phyloP scores from a whole-genome alignment of 345 rosid genomes.

The Rhodamnia argentea region DNA sequence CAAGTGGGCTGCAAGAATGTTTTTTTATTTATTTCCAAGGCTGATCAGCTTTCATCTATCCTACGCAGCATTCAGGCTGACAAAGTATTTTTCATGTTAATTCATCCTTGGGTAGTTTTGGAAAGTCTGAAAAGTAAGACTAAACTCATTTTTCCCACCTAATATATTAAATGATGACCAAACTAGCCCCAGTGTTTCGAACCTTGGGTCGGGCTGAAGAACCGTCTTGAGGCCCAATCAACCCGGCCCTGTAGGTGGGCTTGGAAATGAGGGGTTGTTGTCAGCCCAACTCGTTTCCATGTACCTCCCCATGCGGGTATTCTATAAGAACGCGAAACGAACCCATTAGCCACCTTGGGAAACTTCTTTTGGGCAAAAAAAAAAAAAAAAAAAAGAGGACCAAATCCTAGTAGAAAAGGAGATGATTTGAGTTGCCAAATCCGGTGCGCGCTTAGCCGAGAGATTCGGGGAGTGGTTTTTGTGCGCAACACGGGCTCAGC shows the following conservation, averaged over 20 bases:
- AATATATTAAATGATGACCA: neutral
- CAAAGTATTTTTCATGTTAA: neutral
- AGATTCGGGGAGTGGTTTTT: neutral
- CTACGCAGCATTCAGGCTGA: neutral
- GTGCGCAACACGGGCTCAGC: fast-evolving
- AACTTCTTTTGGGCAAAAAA: fast-evolving
- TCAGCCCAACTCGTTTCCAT: too few relatives aligned
- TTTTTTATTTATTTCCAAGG: neutral
- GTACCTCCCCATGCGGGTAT: too few relatives aligned
- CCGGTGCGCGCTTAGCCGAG: fast-evolving
- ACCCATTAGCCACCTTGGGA: neutral
- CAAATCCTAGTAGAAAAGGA: neutral
- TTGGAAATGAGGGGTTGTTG: too few relatives aligned
- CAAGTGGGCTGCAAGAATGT: neutral
- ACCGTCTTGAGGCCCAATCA: neutral
- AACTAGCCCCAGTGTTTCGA: neutral
- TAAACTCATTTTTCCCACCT: neutral
- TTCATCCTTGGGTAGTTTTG: neutral
- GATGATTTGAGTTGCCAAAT: neutral
- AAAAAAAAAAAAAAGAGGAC: neutral
- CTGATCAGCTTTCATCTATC: neutral
- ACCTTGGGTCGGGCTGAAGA: neutral
- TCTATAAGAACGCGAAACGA: too few relatives aligned
- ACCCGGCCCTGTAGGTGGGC: neutral
- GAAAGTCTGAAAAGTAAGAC: neutral